phyloP scores from a whole-genome alignment of 345 rosid genomes.

The Noccaea caerulescens region DNA sequence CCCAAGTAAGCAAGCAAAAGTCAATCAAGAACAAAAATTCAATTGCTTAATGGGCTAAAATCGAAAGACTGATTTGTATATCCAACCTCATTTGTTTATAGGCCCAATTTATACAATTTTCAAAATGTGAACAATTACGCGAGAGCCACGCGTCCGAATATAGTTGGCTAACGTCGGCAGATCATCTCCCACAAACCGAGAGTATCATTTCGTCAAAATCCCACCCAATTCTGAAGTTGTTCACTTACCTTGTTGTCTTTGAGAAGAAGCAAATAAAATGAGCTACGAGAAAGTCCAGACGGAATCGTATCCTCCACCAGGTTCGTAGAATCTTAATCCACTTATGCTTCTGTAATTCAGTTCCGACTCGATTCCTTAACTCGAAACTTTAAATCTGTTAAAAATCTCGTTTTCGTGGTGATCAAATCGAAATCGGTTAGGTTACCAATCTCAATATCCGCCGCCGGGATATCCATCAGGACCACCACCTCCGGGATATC shows the following conservation, averaged over 20 bases:
- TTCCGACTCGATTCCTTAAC: not conserved
- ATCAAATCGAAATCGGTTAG: conserved; percentile 23
- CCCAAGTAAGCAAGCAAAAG: too few relatives aligned
- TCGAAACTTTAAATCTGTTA: not conserved
- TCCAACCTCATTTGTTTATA: too few relatives aligned
- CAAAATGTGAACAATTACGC: not conserved
- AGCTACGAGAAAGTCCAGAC: conserved; percentile 64
- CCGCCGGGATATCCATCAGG: conserved; percentile 55
- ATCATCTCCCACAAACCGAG: not conserved
- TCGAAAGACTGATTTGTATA: too few relatives aligned
- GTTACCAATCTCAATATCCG: conserved; percentile 25
- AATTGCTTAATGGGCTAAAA: too few relatives aligned
- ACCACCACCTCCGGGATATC: conserved; percentile 50
- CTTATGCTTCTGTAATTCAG: not conserved
- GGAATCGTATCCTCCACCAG: conserved; percentile 67
- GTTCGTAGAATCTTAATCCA: conserved; percentile 28
- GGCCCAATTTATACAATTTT: too few relatives aligned
- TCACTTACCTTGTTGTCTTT: not conserved
- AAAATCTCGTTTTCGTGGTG: not conserved
- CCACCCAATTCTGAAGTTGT: not conserved
- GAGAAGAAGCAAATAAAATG: conserved; percentile 40
- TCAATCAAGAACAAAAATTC: too few relatives aligned
- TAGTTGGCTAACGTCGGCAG: not conserved
- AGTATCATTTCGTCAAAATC: not conserved
- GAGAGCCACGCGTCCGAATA: not conserved